These are phyloP conservation scores for Monilinia fructicola DNA, from an alignment of 2,329 filamentous ascomycete species.

Conservation along the genomic window DNA sequence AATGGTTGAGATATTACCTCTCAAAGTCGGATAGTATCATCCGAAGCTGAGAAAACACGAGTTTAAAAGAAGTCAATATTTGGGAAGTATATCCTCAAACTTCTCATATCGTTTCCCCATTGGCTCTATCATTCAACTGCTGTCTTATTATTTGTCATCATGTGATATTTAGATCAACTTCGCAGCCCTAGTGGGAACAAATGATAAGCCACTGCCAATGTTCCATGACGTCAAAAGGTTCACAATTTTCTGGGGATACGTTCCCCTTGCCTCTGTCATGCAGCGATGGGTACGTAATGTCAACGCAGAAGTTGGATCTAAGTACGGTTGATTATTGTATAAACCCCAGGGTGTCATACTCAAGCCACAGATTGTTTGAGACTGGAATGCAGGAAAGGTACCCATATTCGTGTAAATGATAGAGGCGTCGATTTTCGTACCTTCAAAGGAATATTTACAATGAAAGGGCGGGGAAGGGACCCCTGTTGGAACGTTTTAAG, in stretches of 20 bases:
- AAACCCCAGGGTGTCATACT: background rate
- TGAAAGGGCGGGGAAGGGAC: too few relatives aligned
- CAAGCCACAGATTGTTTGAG: background rate
- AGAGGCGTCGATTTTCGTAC: too few relatives aligned
- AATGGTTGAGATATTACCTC: background rate
- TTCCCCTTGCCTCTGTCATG: too few relatives aligned
- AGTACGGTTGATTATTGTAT: background rate
- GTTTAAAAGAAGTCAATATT: background rate
- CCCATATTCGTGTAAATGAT: background rate
- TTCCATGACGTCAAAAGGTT: background rate
- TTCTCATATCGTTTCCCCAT: background rate
- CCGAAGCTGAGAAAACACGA: background rate
- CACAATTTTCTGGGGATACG: background rate
- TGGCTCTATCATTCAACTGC: background rate
- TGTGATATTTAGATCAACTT: background rate
- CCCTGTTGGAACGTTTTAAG: too few relatives aligned
- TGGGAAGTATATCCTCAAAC: background rate
- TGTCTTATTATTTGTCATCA: background rate
- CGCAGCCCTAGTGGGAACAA: background rate
- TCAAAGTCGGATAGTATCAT: background rate
- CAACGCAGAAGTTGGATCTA: background rate
- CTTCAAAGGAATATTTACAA: background rate
- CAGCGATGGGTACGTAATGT: too few relatives aligned
- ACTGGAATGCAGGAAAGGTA: background rate
- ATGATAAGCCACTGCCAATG: background rate